These are phyloP conservation scores for Guillardia theta DNA, from an alignment of 78 protist genomes.

Conservation along the genomic window DNA sequence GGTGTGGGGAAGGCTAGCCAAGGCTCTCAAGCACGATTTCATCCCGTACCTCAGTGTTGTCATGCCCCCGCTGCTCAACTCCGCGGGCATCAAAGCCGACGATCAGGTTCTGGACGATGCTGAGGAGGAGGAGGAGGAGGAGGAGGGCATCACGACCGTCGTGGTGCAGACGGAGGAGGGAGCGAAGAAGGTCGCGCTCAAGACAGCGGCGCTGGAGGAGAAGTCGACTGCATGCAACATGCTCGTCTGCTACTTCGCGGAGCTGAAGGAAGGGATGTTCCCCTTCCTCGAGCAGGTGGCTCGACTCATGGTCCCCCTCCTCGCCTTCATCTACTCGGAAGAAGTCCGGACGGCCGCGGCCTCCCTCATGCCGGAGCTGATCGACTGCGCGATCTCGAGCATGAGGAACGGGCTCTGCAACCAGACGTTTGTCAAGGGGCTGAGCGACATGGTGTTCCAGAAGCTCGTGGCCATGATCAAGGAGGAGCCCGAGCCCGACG, in stretches of 20 bases:
- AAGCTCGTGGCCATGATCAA: background rate
- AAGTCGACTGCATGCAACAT: slow-evolving; percentile 75
- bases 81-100: slow-evolving; percentile 36
- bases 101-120: background rate
- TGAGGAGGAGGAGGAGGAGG: background rate
- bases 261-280: slow-evolving; percentile 55
- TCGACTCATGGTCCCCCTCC: background rate
- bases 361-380: slow-evolving; percentile 42
- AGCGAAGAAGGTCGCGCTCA: background rate
- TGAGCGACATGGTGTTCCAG: background rate
- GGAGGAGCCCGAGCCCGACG: slow-evolving; percentile 36
- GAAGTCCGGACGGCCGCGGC: slow-evolving; percentile 33
- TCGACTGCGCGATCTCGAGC: background rate
- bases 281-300: slow-evolving; percentile 42
- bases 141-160: slow-evolving; percentile 16
- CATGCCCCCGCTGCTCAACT: slow-evolving; percentile 69
- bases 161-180: background rate
- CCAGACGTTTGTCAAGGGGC: background rate
- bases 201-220: slow-evolving; percentile 73
- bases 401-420: background rate
- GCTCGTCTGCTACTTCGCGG: slow-evolving; percentile 62
- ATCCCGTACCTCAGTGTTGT: slow-evolving; percentile 73
- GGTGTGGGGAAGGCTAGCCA: slow-evolving; percentile 84
- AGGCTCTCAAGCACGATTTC: slow-evolving; percentile 75
- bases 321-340: slow-evolving; percentile 9